Evolutionary conservation across 805 yeast genomes (phyloP), one percentile per base, ranked within the genome.

Genomic region (Scheffersomyces spartinae): DNA sequence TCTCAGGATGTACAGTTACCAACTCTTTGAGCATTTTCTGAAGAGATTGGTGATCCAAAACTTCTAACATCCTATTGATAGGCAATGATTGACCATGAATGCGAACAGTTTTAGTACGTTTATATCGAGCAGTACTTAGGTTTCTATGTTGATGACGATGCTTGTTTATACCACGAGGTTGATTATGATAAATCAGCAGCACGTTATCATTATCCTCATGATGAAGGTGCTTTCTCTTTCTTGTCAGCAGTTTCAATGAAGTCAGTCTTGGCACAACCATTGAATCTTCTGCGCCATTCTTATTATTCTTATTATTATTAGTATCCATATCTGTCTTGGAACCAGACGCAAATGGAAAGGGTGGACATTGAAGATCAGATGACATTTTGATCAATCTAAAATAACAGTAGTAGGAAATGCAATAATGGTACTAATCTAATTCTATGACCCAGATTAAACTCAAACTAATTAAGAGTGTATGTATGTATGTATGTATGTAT

Each of bases 11-110:
- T 14, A 52, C 49, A 8, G 59, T 53, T 16, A 82, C 63, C 26
- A 83, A 54, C 17, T 60, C 54, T 14, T 56, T 53, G 16, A 83
- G 48, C 24, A 83, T 46, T 7, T 40, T 38, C 39, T 70, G 72
- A 18, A 83, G 55, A 21, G 71, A 57, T 26, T 57, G 45, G 28
- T 67, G 66, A 45, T 75, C 80, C 31, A 83, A 54, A 6, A 78
- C 70, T 45, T 83, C 91, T 12, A 83, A 60, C 15, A 79, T 49
- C 31, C 94, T 61, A 24, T 56, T 47, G 11, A 80, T 43, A 4
- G 91, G 80, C 26, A 82, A 61, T 8, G 61, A 62, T 33, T 71
- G 73, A 4, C 85, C 83, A 17, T 49, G 34, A 12, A 73, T 64
- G 24, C 52, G 51, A 26, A 62, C 67, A 15, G 62, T 55, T 38